phyloP scores from a whole-genome alignment of 805 yeast genomes.

The Candida verbasci region DNA sequence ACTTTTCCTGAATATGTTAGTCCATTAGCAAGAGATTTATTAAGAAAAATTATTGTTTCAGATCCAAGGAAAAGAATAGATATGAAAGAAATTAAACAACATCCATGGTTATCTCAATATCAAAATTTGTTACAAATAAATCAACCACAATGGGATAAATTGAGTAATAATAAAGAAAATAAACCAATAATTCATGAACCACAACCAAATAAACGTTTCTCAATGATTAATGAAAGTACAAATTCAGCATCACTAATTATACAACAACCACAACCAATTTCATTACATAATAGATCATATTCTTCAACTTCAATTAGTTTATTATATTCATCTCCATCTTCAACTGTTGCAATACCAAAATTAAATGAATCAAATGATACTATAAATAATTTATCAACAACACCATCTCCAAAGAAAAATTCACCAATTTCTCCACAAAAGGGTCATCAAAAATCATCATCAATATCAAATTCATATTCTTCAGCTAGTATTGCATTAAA shows the following conservation, averaged over 20 bases:
- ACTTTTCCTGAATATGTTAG: slow-evolving; percentile 93
- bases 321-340: slow-evolving; percentile 59
- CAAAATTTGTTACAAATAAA: slow-evolving; percentile 76
- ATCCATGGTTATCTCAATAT: slow-evolving; percentile 87
- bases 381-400: slow-evolving; percentile 3
- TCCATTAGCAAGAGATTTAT: slow-evolving; percentile 85
- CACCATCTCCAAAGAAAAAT: slow-evolving; percentile 11
- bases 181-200: slow-evolving; percentile 10
- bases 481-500: slow-evolving; percentile 67
- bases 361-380: slow-evolving; percentile 4
- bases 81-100: slow-evolving; percentile 67
- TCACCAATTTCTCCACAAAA: slow-evolving; percentile 18
- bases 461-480: slow-evolving; percentile 33
- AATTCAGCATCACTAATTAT: slow-evolving; percentile 32
- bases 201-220: slow-evolving; percentile 38
- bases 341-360: slow-evolving; percentile 46
- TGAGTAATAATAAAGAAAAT: slow-evolving; percentile 33
- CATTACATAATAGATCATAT: slow-evolving; percentile 28
- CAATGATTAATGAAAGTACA: slow-evolving; percentile 41
- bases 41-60: slow-evolving; percentile 78
- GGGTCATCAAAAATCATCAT: slow-evolving; percentile 31
- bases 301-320: slow-evolving; percentile 26
- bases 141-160: slow-evolving; percentile 86
- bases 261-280: slow-evolving; percentile 8
- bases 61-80: slow-evolving; percentile 76